These are phyloP conservation scores for Elaeis guineensis DNA, from an alignment of 176 grass and related monocot species.

Conservation along the genomic window DNA sequence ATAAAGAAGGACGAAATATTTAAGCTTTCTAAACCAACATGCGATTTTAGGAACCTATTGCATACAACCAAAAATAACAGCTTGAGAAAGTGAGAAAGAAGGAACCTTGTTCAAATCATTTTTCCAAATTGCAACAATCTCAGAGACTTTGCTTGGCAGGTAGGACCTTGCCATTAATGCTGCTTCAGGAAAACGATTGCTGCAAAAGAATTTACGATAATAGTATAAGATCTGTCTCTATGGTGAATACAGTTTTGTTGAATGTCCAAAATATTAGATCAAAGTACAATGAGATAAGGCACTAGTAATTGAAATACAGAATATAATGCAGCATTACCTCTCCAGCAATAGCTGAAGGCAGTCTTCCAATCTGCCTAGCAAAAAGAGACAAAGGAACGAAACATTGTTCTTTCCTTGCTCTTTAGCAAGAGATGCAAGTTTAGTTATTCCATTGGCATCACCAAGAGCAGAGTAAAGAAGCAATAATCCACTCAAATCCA, in stretches of 20 bases:
- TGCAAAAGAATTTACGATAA: slow-evolving; percentile 16
- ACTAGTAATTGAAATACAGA: neutral
- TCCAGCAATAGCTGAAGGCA: slow-evolving; percentile 88
- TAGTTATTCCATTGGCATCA: slow-evolving; percentile 72
- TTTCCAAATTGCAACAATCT: slow-evolving; percentile 82
- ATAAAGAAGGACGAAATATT: neutral
- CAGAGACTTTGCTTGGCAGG: slow-evolving; percentile 90
- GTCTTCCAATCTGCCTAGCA: slow-evolving; percentile 21
- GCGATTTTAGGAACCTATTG: neutral
- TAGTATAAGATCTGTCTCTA: neutral
- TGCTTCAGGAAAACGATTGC: slow-evolving; percentile 93
- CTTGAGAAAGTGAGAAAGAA: slow-evolving; percentile 14
- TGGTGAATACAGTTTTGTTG: neutral
- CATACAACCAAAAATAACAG: neutral
- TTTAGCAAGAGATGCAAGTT: slow-evolving; percentile 14
- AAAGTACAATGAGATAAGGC: neutral
- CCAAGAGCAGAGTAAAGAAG: slow-evolving; percentile 91
- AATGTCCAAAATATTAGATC: neutral
- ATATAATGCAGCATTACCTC: slow-evolving; percentile 36
- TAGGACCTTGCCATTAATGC: slow-evolving; percentile 96
- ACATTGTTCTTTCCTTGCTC: slow-evolving; percentile 9
- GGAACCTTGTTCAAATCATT: slow-evolving; percentile 84
- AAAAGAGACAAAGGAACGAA: slow-evolving; percentile 4
- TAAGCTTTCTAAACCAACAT: too few relatives aligned
- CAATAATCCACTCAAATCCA: slow-evolving; percentile 88